Evolutionary conservation across 768 basidiomycete species (phyloP).

Genomic region (Baorangia bicolor): DNA sequence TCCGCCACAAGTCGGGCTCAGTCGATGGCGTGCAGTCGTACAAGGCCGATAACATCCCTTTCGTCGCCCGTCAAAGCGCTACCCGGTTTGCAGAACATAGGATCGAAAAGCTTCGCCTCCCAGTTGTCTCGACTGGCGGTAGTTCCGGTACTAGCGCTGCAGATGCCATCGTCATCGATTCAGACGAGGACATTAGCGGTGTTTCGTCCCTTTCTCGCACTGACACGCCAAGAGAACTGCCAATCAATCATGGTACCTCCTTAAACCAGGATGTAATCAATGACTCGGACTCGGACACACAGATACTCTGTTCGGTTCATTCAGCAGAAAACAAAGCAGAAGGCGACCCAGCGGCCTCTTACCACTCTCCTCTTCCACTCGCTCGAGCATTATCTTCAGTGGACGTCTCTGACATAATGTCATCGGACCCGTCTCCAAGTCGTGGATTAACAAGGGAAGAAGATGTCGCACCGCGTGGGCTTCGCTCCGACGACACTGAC

Average conservation of each 20-base stretch:
- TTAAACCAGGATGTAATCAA: background rate
- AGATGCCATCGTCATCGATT: slow-evolving; percentile 25
- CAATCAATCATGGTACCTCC: background rate
- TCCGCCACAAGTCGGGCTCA: slow-evolving; percentile 6
- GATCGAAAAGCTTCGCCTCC: background rate
- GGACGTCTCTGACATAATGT: background rate
- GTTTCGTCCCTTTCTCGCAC: background rate
- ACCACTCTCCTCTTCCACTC: background rate
- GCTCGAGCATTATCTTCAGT: slow-evolving; percentile 1
- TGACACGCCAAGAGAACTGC: background rate
- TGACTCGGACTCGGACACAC: slow-evolving; percentile 11
- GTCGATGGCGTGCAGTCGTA: background rate
- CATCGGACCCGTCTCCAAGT: background rate
- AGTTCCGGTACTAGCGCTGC: slow-evolving; percentile 11
- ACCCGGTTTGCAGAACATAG: background rate
- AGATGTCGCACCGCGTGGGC: background rate
- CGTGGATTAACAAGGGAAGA: background rate
- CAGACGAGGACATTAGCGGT: slow-evolving; percentile 13
- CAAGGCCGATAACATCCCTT: background rate
- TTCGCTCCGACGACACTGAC: background rate
- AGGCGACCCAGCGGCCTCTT: background rate
- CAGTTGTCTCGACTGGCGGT: background rate
- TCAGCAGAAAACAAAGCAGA: slow-evolving; percentile 1
- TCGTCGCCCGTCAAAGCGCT: background rate
- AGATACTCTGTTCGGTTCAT: slow-evolving; percentile 7